phyloP scores from a whole-genome alignment of 2,329 filamentous ascomycete species.

The Trichoderma semiorbis region DNA sequence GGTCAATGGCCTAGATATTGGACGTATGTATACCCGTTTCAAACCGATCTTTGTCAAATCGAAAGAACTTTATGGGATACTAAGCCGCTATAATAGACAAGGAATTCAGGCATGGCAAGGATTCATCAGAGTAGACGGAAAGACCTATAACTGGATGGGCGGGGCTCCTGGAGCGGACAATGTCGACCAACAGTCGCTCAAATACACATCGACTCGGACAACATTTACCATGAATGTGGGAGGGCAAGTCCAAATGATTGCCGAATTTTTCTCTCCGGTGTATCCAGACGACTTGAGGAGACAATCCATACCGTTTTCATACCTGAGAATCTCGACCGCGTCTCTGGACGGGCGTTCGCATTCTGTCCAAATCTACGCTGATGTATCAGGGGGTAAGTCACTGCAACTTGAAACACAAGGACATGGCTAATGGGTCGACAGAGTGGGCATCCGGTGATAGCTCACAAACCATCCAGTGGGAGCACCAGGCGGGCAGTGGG shows the following conservation, averaged over 20 bases:
- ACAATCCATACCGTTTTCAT: constrained; percentile 69
- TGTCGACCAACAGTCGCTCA: constrained; percentile 59
- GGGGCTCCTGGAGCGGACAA: constrained; percentile 44
- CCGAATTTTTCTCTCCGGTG: constrained; percentile 69
- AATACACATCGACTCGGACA: constrained; percentile 70
- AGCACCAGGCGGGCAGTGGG: constrained; percentile 46
- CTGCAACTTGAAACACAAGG: background rate
- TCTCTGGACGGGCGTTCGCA: constrained; percentile 62
- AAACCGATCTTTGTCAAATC: background rate
- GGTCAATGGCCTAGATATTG: constrained; percentile 69
- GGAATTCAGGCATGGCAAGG: constrained; percentile 62
- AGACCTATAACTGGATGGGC: constrained; percentile 66
- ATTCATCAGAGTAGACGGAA: constrained; percentile 64
- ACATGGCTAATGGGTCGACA: constrained; percentile 30
- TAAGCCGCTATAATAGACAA: constrained; percentile 34
- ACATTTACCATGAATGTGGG: constrained; percentile 65
- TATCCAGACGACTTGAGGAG: constrained; percentile 62
- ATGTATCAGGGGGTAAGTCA: constrained; percentile 51
- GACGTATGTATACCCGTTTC: constrained; percentile 49
- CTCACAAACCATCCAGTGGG: constrained; percentile 57
- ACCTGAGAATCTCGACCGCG: constrained; percentile 60
- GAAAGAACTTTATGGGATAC: background rate
- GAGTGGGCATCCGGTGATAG: constrained; percentile 70
- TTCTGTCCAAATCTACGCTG: constrained; percentile 67
- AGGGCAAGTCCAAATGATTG: constrained; percentile 58